Evolutionary conservation across 2,329 filamentous ascomycete genomes (phyloP).

Genomic region (Xylariaceae sp.): DNA sequence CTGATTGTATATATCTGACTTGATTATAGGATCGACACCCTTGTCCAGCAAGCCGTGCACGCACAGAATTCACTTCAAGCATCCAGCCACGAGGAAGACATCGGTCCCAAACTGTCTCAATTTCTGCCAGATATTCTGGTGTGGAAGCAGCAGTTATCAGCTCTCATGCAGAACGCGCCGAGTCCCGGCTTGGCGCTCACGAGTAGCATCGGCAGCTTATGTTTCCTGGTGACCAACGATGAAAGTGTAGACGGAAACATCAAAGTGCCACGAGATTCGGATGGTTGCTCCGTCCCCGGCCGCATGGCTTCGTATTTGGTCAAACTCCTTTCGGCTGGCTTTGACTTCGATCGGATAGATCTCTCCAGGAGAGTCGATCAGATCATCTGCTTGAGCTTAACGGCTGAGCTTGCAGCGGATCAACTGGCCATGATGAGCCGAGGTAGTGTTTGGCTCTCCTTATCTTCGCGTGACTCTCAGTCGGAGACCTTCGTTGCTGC

Average conservation of each 20-base stretch:
- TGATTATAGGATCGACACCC: conserved; percentile 43
- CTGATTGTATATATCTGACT: conserved; percentile 16
- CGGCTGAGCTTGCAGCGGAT: conserved; percentile 48
- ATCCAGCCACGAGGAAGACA: conserved; percentile 32
- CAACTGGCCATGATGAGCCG: conserved; percentile 44
- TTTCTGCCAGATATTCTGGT: conserved; percentile 58
- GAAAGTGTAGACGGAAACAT: conserved; percentile 18
- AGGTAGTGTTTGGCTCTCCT: conserved; percentile 43
- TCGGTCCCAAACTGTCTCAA: conserved; percentile 9
- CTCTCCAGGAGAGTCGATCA: conserved; percentile 44
- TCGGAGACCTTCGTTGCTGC: conserved; percentile 39
- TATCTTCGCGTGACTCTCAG: conserved; percentile 35
- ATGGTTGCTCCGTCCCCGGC: conserved; percentile 66
- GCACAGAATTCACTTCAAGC: conserved; percentile 35
- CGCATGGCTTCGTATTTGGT: conserved; percentile 69
- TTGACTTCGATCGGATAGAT: conserved; percentile 38
- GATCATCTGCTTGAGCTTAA: conserved; percentile 47
- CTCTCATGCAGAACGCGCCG: conserved; percentile 48
- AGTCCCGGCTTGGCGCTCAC: conserved; percentile 67
- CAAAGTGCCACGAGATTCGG: conserved; percentile 51
- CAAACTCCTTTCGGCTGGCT: conserved; percentile 46
- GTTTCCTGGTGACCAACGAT: conserved; percentile 52
- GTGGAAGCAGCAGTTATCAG: conserved; percentile 61
- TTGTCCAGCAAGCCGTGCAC: conserved; percentile 45
- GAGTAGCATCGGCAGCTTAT: conserved; percentile 64